Evolutionary conservation across 768 basidiomycete genomes (phyloP), one percentile per base, ranked within the genome.

Genomic region (Boletales sp.): DNA sequence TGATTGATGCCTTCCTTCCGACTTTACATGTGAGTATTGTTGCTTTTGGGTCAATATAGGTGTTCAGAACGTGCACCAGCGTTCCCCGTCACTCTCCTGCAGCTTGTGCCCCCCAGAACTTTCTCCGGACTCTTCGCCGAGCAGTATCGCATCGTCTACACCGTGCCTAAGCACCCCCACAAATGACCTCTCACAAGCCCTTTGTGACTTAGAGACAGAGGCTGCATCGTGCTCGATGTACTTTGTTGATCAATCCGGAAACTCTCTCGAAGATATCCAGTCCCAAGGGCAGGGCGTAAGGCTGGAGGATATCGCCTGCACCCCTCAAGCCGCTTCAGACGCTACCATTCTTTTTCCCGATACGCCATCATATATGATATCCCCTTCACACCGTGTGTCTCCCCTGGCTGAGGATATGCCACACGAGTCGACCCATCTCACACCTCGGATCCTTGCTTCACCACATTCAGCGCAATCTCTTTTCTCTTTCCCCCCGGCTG

Each of bases 71-170:
- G 36, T 27, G 32, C 9, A 19, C 40, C 36, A 61, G 60, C 14
- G 15, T 4, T 38, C 47, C 15, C 19, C 34, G 0, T 38, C 45
- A 6, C 29, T 35, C 13, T 32, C 47, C 3, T 45, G 44, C 9
- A 31, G 10, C 13, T 10, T 52, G 7, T 36, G 42, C 13, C 63
- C 52, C 17, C 58, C 64, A 0, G 50, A 42, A 0, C 52, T 65
- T 11, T 68, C 66, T 7, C 66, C 63, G 0, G 65, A 69, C 18
- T 41, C 43, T 2, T 66, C 65, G 1, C 65, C 65, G 0, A 43
- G 35, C 3, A 63, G 63, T 14, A 36, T 50, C 30, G 52, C 51
- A n/a, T 65, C 62, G 13, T 67, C 65, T 11, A 50, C 51, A 5
- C 52, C 60, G 0, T 63, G 56, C 43, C 40, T 57, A 8, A 50